Conservation (phyloP, 306 rosid species). For the Luffa acutangula region DNA sequence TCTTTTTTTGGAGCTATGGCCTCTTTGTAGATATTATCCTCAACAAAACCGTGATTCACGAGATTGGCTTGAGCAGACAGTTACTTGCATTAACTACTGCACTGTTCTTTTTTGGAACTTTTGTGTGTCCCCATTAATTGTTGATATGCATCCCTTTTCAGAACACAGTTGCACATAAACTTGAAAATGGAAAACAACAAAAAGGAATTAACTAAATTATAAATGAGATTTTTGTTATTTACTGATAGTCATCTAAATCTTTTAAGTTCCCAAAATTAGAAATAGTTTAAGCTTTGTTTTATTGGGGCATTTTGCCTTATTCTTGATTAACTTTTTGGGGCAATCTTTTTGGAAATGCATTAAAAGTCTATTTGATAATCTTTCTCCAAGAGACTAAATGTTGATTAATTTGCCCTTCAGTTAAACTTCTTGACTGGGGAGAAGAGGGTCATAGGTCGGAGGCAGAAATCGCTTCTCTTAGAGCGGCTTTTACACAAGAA, state of each 20-base stretch:
- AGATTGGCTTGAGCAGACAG: conserved; percentile 52
- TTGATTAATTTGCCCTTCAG: conserved; percentile 23
- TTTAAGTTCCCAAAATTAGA: neutral
- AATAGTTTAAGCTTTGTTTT: neutral
- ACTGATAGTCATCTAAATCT: conserved; percentile 7
- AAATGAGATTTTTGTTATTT: neutral
- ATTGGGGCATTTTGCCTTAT: neutral
- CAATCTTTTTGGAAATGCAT: neutral
- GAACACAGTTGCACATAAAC: conserved; percentile 15
- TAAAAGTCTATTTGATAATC: neutral
- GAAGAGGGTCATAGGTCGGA: conserved; percentile 97
- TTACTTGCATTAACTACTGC: conserved; percentile 49
- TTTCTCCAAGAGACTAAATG: neutral
- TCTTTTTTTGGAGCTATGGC: conserved; percentile 19
- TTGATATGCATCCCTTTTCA: conserved; percentile 12
- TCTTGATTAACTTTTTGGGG: neutral
- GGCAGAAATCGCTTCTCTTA: conserved; percentile 85
- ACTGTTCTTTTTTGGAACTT: conserved; percentile 25
- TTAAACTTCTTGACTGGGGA: conserved; percentile 98
- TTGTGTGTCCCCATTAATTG: conserved; percentile 34
- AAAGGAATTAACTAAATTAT: neutral
- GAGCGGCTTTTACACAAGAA: conserved; percentile 97
- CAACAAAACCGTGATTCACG: conserved; percentile 75
- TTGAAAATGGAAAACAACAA: conserved; percentile 15
- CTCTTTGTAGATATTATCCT: conserved; percentile 32